Evolutionary conservation across 345 rosid species (phyloP).

Genomic region (Brassica incana): DNA sequence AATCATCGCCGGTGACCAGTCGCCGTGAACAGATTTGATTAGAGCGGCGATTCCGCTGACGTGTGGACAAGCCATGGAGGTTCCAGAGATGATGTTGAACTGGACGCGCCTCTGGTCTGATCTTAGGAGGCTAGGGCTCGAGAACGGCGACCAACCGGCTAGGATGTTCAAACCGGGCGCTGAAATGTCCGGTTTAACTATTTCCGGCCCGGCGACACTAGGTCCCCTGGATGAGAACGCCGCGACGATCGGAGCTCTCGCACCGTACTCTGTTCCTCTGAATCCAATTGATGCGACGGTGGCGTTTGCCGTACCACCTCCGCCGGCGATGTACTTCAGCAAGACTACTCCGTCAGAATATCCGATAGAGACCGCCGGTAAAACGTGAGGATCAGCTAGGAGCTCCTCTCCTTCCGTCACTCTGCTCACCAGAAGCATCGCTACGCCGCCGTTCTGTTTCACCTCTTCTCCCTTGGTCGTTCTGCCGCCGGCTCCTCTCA

Average conservation of each 20-base stretch:
- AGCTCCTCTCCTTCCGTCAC: constrained; percentile 61
- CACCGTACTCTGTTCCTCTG: constrained; percentile 55
- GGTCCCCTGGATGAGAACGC: constrained; percentile 90
- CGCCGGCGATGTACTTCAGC: constrained; percentile 41
- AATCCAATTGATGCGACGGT: constrained; percentile 53
- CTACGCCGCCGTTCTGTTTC: constrained; percentile 62
- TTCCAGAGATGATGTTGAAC: constrained; percentile 76
- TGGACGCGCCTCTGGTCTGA: constrained; percentile 58
- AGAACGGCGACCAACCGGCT: constrained; percentile 71
- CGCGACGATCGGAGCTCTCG: constrained; percentile 64
- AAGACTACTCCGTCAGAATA: constrained; percentile 48
- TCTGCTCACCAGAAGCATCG: constrained; percentile 60
- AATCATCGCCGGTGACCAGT: constrained; percentile 86
- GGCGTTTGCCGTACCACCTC: constrained; percentile 36
- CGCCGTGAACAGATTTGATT: constrained; percentile 57
- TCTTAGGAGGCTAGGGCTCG: constrained; percentile 49
- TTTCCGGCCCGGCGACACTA: constrained; percentile 48
- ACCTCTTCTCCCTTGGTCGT: constrained; percentile 59
- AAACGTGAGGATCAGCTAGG: constrained; percentile 59
- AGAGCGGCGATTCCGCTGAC: constrained; percentile 74
- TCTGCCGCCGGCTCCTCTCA: constrained; percentile 49
- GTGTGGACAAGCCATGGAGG: constrained; percentile 92
- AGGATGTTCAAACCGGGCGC: constrained; percentile 83
- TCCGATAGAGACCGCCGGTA: constrained; percentile 61
- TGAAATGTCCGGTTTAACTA: constrained; percentile 75